These are phyloP conservation scores for Ambrosiella beaveri DNA, from an alignment of 2,329 filamentous ascomycete species.

Conservation along the genomic window DNA sequence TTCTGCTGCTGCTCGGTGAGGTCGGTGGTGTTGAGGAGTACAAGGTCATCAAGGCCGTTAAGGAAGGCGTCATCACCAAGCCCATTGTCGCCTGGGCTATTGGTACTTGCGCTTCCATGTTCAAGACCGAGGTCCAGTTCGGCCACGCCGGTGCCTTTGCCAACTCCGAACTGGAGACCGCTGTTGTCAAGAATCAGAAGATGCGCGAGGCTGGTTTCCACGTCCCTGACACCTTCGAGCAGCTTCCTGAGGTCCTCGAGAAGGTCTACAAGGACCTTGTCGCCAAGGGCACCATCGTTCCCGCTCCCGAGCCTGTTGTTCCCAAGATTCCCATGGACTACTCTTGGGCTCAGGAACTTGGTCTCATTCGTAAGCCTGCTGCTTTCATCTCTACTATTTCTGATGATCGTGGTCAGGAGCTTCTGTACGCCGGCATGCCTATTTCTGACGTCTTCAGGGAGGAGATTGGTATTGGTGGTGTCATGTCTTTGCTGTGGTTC, in stretches of 20 bases:
- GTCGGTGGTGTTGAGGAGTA: conserved; percentile 99
- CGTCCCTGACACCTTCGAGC: conserved; percentile 94
- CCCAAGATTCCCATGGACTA: conserved; percentile 99
- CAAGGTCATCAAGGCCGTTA: conserved; percentile 95
- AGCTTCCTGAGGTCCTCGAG: conserved; percentile 62
- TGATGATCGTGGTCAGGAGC: conserved; percentile 97
- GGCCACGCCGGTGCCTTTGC: conserved; percentile 96
- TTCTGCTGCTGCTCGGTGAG: conserved; percentile 87
- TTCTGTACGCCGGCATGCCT: conserved; percentile 96
- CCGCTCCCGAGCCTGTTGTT: conserved; percentile 72
- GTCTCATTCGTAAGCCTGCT: conserved; percentile 97
- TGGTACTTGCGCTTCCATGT: conserved; percentile 97
- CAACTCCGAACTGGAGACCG: conserved; percentile 98
- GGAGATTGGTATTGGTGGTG: conserved; percentile 97
- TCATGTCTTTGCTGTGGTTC: conserved; percentile 99
- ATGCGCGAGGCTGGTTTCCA: conserved; percentile 92
- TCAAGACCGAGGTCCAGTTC: conserved; percentile 99
- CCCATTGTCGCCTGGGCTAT: conserved; percentile 99
- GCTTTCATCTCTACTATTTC: conserved; percentile 99
- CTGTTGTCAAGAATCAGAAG: conserved; percentile 85
- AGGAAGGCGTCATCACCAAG: conserved; percentile 89
- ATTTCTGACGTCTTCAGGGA: conserved; percentile 99
- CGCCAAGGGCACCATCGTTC: conserved; percentile 67
- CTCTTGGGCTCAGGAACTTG: conserved; percentile 98
- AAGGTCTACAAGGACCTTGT: conserved; percentile 79